Evolutionary conservation across 441 rosid species (phyloP), one percentile per base, ranked within the genome.

Genomic region (Biscutella laevigata): DNA sequence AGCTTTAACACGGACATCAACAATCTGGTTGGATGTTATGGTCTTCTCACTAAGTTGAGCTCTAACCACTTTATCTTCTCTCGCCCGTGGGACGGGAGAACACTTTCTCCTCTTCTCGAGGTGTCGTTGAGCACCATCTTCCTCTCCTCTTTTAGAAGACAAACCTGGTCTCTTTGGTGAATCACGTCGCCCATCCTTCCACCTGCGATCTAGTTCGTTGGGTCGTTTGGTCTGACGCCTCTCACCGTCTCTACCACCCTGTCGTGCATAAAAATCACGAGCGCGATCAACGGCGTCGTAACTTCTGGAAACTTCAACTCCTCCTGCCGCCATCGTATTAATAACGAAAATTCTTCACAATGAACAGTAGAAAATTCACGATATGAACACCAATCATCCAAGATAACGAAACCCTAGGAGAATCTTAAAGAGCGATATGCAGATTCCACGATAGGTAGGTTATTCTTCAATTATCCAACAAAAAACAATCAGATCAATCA

Each of bases 301-400:
- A 76, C 77, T 73, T 60, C 74, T 71, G 3, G 78, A 75, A 58
- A 80, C 72, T 66, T 61, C 75, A 22, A 70, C 53, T 39, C 87
- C 77, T 60, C 94, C 94, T 84, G 94, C 71, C 73, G 92, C 94
- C 95, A 87, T 84, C 60, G 76, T 27, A 51, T 65, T 64, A 57
- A 73, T 61, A 75, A 67, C 86, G 75, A 84, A 62, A 76, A 70
- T 66, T 57, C 81, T 70, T 72, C 74, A 69, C 56, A 69, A 76
- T 81, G 43, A 76, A 75, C 68, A 68, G 61, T 43, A 50, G 34
- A 45, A 9, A 53, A 39, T n/a, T 24, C 45, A 49, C 48, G 13
- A 59, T 0, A 21, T 8, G 17, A 37, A 6, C 7, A 38, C 13
- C 4, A 48, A 57, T 6, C n/a, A 39, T 32, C 47, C 35, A 54